A percentile compares a stretch with the other conserved stretches of the same genome.
These are phyloP conservation scores for Zygnema circumcarinatum DNA, from an alignment of 139 green algal species.

Conservation along the genomic window DNA sequence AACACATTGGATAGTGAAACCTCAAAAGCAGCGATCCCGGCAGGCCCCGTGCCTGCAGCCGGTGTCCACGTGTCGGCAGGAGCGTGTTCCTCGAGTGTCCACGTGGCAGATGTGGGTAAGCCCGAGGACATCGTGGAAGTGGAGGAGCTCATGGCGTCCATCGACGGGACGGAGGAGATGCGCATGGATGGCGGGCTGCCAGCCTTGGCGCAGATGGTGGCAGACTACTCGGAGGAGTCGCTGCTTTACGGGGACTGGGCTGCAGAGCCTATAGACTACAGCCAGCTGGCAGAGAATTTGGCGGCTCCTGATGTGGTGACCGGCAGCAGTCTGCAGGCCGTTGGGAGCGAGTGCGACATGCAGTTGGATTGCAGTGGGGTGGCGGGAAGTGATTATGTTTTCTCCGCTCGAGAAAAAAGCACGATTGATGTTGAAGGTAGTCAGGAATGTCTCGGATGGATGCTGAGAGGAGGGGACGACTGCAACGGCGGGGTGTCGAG, in stretches of 20 bases:
- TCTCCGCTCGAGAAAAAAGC: too few relatives aligned
- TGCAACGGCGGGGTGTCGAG: neutral
- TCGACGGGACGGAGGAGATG: neutral
- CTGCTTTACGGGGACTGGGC: neutral
- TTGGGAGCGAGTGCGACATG: neutral
- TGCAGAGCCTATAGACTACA: neutral
- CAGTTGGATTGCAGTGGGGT: neutral
- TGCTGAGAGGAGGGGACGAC: neutral
- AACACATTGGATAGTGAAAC: too few relatives aligned
- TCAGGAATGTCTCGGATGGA: too few relatives aligned
- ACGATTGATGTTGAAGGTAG: too few relatives aligned
- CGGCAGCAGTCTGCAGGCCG: neutral
- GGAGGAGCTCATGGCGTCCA: neutral
- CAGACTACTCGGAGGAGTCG: neutral
- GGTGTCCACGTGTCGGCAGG: too few relatives aligned
- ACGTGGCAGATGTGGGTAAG: too few relatives aligned
- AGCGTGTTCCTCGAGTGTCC: too few relatives aligned
- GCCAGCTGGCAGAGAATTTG: neutral
- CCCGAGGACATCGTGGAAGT: neutral
- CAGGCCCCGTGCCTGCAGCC: too few relatives aligned
- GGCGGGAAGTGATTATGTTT: neutral
- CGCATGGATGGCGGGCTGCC: neutral
- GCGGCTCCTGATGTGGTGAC: neutral
- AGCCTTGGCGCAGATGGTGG: neutral
- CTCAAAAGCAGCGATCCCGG: too few relatives aligned